Conservation (phyloP, 495 filamentous ascomycete genomes). For the Annulohypoxylon bovei region DNA sequence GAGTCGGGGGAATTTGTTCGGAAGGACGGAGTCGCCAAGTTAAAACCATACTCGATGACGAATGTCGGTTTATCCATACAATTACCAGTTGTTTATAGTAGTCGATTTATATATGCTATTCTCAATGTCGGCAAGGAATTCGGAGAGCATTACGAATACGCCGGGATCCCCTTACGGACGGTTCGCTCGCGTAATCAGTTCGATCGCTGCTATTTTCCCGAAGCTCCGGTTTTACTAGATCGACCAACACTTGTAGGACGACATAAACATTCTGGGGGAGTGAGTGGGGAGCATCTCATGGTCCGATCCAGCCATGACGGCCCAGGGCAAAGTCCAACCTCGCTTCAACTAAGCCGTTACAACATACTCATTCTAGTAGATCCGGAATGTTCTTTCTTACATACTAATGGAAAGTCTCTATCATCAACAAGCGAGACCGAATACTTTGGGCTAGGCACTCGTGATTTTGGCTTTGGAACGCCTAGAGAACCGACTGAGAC, state of each 20-base stretch:
- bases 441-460: not conserved
- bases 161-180: not conserved
- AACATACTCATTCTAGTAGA: not conserved
- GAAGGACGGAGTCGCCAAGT: not conserved
- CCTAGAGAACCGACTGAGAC: not conserved
- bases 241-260: not conserved
- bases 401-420: not conserved
- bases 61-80: constrained; percentile 2
- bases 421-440: not conserved
- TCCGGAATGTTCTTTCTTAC: not conserved
- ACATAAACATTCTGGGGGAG: not conserved
- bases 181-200: not conserved
- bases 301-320: not conserved
- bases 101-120: not conserved
- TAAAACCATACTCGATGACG: not conserved
- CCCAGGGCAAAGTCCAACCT: not conserved
- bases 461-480: not conserved
- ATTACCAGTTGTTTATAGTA: not conserved
- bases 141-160: not conserved
- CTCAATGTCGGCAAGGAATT: constrained; percentile 1
- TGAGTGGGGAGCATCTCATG: not conserved
- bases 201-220: not conserved
- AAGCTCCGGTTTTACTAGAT: not conserved
- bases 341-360: not conserved
- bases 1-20: not conserved